Evolutionary conservation across 2,329 filamentous ascomycete species (phyloP), one percentile per base, ranked within the genome.

Genomic region (Fusarium mexicanum): DNA sequence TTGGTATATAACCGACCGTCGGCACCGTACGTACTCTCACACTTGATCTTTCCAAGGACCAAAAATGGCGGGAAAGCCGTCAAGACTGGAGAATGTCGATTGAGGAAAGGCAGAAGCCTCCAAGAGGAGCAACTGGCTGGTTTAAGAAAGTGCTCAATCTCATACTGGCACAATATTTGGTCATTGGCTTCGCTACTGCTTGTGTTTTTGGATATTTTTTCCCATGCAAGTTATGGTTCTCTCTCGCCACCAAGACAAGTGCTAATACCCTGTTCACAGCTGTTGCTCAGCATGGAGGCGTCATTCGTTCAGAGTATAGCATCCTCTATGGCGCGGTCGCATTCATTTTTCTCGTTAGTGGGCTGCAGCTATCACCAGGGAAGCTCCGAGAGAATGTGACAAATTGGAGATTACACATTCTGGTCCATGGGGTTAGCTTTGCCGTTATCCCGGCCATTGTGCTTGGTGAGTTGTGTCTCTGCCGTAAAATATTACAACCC

Each of bases 311-410:
- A 76, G 89, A 84, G 81, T 88, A 83, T 84, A 90, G 77, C 83
- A 88, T 93, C 61, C 86, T 93, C 37, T 94, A 94, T 79, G 90
- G 91, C 38, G 90, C 88, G 26, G 90, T 94, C 37, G 89, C 87
- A 24, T 82, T 93, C 76, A 92, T 94, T 76, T 94, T 94, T 80
- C 84, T 94, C 64, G 86, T 93, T 73, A 93, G 91, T 63, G 92
- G 92, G 8, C 86, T 93, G 75, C 92, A 92, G 59, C 88, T 94
- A 24, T 87, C 91, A 13, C 90, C 89, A 0, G 84, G 86, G 40
- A 89, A 93, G 75, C 83, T 94, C 16, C 81, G 88, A 48, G 82
- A 85, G 59, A 92, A 93, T 76, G 86, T 89, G 66, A 85, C 86
- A 63, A 91, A 92, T 66, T 93, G 90, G 91, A 88, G 91, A 26